Conservation (phyloP, 1,139 yeast genomes). For the Suhomyces ambrosiae region DNA sequence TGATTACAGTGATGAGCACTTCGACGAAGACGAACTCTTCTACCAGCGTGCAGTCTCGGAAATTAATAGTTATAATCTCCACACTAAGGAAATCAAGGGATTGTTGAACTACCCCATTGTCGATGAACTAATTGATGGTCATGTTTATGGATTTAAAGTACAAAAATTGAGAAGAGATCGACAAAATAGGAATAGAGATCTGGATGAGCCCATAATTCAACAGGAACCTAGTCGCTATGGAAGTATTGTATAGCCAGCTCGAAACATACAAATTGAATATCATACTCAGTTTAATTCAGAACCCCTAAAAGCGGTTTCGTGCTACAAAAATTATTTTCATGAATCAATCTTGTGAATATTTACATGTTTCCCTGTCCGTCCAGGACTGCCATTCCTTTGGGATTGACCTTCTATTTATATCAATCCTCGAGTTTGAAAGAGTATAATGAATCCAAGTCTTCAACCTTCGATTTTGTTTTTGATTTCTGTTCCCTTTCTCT, state of each 20-base stretch:
- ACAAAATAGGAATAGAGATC: conserved; percentile 4
- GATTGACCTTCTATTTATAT: conserved; percentile 1
- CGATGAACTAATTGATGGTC: conserved; percentile 46
- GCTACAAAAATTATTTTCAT: too few relatives aligned
- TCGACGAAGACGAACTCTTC: conserved; percentile 45
- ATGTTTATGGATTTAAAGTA: conserved; percentile 47
- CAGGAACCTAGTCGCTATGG: conserved; percentile 26
- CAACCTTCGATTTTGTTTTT: conserved; percentile 23
- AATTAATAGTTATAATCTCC: conserved; percentile 44
- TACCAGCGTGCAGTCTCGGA: conserved; percentile 38
- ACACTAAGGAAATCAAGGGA: conserved; percentile 37
- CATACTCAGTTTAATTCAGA: too few relatives aligned
- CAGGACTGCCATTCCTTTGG: neutral
- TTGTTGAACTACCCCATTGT: conserved; percentile 49
- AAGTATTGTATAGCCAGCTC: conserved; percentile 27
- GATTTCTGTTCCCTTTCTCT: conserved; percentile 17
- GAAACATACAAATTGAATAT: too few relatives aligned
- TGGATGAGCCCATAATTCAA: conserved; percentile 11
- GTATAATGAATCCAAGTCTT: conserved; percentile 46
- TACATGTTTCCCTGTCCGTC: neutral
- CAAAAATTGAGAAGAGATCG: conserved; percentile 37
- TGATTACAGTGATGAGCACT: conserved; percentile 36
- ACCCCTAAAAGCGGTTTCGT: too few relatives aligned
- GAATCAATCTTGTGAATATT: neutral
- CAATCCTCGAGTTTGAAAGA: conserved; percentile 46